Evolutionary conservation across 108 stramenopile genomes (phyloP), one percentile per base, ranked within the genome.

Genomic region (Pseudonitzschia multistriata): DNA sequence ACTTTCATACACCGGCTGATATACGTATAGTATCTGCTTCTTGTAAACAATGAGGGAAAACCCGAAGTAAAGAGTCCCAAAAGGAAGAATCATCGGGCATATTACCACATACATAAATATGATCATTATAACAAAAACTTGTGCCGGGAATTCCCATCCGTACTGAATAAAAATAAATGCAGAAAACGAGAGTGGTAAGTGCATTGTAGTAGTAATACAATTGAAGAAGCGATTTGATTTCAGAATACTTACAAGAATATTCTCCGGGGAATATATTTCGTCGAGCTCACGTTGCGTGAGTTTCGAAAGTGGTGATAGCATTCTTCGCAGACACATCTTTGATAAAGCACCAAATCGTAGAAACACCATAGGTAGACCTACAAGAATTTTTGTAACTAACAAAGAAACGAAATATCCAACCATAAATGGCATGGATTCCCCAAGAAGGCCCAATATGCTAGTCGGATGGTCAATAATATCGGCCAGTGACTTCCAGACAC

Each of bases 351-450:
- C 87, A 35, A 88, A 66, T 25, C 91, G 76, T 30, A 94, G 62
- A 21, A 96, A 79, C 17, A 91, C 85, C 67, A 87, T 84, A 5
- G 92, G 91, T 25, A 96, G 65, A 2, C 96, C 96, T 22, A 89
- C 93, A 22, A 96, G 74, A 19, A 91, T 83, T 74, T 96, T 96
- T 30, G 91, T 93, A 57, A 96, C 80, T 62, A 96, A 82, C 30
- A 92, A 78, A 3, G 88, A 80, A 27, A 91, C 81, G 74, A 96
- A 94, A 71, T 93, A 92, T 10, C 94, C 94, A 27, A 92, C 91
- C 60, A 96, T 90, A 39, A 78, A 82, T 1, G 91, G 88, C 29
- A 96, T 60, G 5, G 83, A 82, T 42, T 80, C 78, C 7, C 92
- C 96, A 0, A 94, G 75, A 33, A 97, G 82, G 17, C 69, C 72